Base-by-base conservation (phyloP, 2,329 filamentous ascomycete genomes). In the Apiospora sp. region DNA sequence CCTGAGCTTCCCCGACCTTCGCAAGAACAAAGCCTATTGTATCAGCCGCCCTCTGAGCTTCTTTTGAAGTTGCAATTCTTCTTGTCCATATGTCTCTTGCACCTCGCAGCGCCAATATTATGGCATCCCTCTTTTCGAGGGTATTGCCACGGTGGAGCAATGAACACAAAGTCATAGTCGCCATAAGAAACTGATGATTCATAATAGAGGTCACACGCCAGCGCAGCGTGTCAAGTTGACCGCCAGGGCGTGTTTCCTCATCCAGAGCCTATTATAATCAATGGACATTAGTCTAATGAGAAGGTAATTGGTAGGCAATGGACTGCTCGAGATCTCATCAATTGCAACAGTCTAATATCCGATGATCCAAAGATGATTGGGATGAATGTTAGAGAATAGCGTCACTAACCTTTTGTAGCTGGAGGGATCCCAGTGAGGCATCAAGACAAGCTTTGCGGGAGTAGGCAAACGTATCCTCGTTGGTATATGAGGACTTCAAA, bases 171-270 rank as follows among this genome's bases (percentile, higher is more conserved):
- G n/a, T 68, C 67, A 68, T 68, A 0, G 67, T 68, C 4, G 67
- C 67, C 16, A 41, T 68, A 37, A 68, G 67, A 37, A 68, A 68
- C 67, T 68, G 67, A 44, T 68, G 67, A 24, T 68, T 68, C 67
- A 68, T 68, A 6, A 68, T 68, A 22, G 67, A 68, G 5, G 67
- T 68, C 24, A 68, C 67, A 22, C 67, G 16, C 67, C 67, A 68
- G 34, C 67, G 67, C 67, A 68, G 67, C 12, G 67, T 68, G 67
- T 68, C 67, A 30, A 68, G 67, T 27, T 68, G 67, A 6, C 67
- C 67, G n/a, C 67, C 67, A 19, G 67, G 67, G 14, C 67, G 67
- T n/a, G 67, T 68, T 24, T 68, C 67, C 67, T 68, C 67, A 27
- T 68, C 67, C n/a, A 68, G 67, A 10, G 22, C 10, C 67, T 68